Evolutionary conservation across 495 filamentous ascomycete genomes (phyloP).

Genomic region (Penicillium subrubescens): DNA sequence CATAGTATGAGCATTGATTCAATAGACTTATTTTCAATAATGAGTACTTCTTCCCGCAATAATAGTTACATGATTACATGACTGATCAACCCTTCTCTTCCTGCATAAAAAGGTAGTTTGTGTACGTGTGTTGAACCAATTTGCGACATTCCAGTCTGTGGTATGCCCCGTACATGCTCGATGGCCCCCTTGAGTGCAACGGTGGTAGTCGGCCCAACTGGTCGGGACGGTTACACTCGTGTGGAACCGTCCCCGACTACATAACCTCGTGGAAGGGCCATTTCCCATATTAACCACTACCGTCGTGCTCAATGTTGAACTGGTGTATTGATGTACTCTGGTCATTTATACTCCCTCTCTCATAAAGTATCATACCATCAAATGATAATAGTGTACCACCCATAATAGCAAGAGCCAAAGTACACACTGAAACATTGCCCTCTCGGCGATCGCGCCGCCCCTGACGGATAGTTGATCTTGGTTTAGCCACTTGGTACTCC

Average conservation of each 20-base stretch:
- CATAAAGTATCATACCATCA: background rate
- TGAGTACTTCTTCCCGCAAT: background rate
- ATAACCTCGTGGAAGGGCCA: slow-evolving; percentile 18
- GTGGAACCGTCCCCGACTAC: slow-evolving; percentile 23
- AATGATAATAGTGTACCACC: background rate
- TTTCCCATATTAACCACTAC: background rate
- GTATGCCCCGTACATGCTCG: slow-evolving; percentile 34
- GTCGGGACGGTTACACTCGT: slow-evolving; percentile 41
- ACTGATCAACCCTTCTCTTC: background rate
- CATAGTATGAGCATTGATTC: background rate
- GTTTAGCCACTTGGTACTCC: background rate
- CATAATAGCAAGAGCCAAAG: background rate
- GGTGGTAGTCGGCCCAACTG: slow-evolving; percentile 44
- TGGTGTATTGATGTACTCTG: background rate
- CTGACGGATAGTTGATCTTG: background rate
- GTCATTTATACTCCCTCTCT: background rate
- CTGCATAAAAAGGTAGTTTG: background rate
- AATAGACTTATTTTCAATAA: background rate
- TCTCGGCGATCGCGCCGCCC: background rate
- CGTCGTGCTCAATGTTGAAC: background rate
- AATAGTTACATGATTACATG: background rate
- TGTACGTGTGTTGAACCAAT: background rate
- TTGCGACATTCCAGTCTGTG: slow-evolving; percentile 22
- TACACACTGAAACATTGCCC: slow-evolving; percentile 4
- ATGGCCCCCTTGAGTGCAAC: slow-evolving; percentile 45